A percentile compares a stretch with the other conserved stretches of the same genome.
Conservation (phyloP, 768 basidiomycete species). For the Cystobasidium tubakii region DNA sequence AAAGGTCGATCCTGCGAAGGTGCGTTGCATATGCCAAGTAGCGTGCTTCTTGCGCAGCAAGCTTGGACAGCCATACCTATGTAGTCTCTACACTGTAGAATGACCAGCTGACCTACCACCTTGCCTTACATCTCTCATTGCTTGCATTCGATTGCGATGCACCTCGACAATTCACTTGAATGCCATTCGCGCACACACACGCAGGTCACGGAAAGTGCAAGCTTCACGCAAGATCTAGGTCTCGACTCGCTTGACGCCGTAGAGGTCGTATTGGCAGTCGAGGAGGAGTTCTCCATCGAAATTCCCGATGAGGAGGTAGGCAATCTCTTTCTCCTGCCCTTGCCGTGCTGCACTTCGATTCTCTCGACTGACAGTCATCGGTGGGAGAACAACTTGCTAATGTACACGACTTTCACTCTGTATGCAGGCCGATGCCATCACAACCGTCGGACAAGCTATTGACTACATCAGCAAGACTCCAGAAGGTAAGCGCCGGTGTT, state of each 20-base stretch:
- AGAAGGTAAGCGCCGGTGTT: constrained; percentile 58
- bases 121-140: too few species aligned
- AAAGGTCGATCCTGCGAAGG: constrained; percentile 74
- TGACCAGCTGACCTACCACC: not conserved
- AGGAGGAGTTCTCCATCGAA: constrained; percentile 97
- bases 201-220: constrained; percentile 63
- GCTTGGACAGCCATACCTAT: too few species aligned
- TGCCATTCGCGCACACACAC: not conserved
- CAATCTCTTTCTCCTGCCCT: constrained; percentile 74
- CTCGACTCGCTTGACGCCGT: constrained; percentile 94
- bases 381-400: not conserved
- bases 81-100: too few species aligned
- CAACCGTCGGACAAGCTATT: constrained; percentile 59
- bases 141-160: too few species aligned
- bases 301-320: constrained; percentile 95
- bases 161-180: too few species aligned
- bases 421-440: constrained; percentile 30
- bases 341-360: constrained; percentile 57
- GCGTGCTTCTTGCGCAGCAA: not conserved
- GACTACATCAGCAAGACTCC: constrained; percentile 92
- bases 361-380: constrained; percentile 39
- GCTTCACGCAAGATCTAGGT: constrained; percentile 75
- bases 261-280: constrained; percentile 97
- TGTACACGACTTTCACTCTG: not conserved
- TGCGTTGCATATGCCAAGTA: constrained; percentile 47